These are phyloP conservation scores for Amphicarpaea edgeworthii DNA, from an alignment of 306 rosid genomes.

Conservation along the genomic window DNA sequence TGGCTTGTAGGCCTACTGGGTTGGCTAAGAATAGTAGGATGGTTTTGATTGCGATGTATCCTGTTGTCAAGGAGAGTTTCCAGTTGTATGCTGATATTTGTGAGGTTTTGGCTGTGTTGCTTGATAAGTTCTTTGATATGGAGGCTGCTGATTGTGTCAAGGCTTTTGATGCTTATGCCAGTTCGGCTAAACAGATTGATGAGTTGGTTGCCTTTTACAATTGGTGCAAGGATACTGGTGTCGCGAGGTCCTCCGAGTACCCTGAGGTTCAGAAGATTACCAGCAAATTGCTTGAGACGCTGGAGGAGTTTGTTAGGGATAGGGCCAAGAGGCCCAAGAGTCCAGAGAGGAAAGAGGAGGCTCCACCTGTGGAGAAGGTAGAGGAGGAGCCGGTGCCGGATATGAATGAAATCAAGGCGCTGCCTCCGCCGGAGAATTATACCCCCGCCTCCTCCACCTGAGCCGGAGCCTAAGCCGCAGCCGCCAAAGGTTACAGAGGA, in stretches of 20 bases:
- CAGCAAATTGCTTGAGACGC: conserved; percentile 83
- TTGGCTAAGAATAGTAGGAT: conserved; percentile 85
- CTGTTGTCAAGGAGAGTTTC: conserved; percentile 87
- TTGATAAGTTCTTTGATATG: conserved; percentile 94
- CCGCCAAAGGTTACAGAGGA: conserved; percentile 60
- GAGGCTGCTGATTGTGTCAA: conserved; percentile 90
- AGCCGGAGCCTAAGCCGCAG: conserved; percentile 69
- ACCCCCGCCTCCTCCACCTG: conserved; percentile 78
- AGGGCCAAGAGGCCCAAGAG: conserved; percentile 86
- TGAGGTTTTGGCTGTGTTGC: conserved; percentile 88
- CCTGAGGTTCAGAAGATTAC: conserved; percentile 95
- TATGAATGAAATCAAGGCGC: conserved; percentile 94
- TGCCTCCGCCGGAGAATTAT: conserved; percentile 89
- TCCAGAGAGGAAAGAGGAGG: conserved; percentile 81
- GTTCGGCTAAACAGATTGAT: conserved; percentile 95
- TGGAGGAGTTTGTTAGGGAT: conserved; percentile 97
- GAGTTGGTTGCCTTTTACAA: conserved; percentile 71
- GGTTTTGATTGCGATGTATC: conserved; percentile 84
- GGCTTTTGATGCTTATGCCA: conserved; percentile 91
- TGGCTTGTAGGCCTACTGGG: conserved; percentile 93
- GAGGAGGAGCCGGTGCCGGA: conserved; percentile 80
- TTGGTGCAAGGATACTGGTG: conserved; percentile 92
- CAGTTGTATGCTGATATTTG: conserved; percentile 92
- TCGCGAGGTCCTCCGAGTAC: conserved; percentile 89
- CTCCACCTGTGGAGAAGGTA: conserved; percentile 55